Conservation (phyloP, 805 yeast genomes). For the Lipomyces sp. region DNA sequence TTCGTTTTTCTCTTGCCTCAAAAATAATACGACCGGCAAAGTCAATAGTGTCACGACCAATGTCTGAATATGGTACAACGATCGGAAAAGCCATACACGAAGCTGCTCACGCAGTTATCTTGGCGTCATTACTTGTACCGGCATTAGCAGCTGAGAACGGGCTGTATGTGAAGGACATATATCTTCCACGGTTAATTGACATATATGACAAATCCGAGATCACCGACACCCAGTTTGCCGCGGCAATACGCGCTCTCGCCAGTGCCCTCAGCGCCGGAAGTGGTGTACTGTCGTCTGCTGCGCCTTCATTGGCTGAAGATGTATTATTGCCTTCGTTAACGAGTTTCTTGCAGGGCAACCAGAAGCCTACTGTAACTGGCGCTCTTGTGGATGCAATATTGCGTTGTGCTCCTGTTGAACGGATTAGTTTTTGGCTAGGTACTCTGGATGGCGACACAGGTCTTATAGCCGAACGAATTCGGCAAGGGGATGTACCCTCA, state of each 20-base stretch:
- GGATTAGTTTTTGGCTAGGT: slow-evolving; percentile 20
- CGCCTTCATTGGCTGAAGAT: slow-evolving; percentile 23
- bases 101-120: slow-evolving; percentile 37
- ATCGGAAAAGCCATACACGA: slow-evolving; percentile 23
- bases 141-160: slow-evolving; percentile 22
- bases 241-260: slow-evolving; percentile 23
- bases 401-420: slow-evolving; percentile 17
- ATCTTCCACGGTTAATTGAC: slow-evolving; percentile 13
- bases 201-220: slow-evolving; percentile 15
- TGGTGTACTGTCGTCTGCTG: slow-evolving; percentile 24
- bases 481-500: slow-evolving; percentile 28
- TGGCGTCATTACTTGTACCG: slow-evolving; percentile 32
- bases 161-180: slow-evolving; percentile 14
- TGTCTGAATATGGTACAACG: neutral
- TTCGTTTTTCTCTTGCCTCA: slow-evolving; percentile 1
- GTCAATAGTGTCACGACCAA: slow-evolving; percentile 7
- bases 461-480: slow-evolving; percentile 17
- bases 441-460: neutral
- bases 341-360: neutral
- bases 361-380: neutral
- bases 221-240: slow-evolving; percentile 18
- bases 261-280: slow-evolving; percentile 25
- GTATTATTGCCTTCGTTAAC: slow-evolving; percentile 17
- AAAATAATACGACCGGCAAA: slow-evolving; percentile 14
- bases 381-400: slow-evolving; percentile 26